Conservation (phyloP, 345 rosid genomes). For the Bruguiera parviflora region DNA sequence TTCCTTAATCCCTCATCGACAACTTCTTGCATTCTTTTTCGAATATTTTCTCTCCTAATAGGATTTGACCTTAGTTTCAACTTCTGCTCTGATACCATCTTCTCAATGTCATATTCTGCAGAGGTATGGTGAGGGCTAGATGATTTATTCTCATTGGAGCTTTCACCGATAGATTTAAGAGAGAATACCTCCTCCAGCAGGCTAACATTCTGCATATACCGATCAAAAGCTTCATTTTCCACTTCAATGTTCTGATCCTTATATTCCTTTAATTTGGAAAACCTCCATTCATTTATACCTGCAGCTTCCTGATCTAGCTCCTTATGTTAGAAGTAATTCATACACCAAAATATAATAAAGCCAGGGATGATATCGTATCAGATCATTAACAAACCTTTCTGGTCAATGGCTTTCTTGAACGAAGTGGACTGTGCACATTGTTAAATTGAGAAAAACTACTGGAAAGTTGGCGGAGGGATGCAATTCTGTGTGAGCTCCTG, state of each 20-base stretch:
- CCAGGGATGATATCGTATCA: constrained; percentile 1
- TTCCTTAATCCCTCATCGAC: constrained; percentile 61
- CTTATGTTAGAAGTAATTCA: constrained; percentile 8
- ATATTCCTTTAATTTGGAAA: constrained; percentile 73
- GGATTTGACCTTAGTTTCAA: constrained; percentile 48
- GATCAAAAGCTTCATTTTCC: constrained; percentile 83
- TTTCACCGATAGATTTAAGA: constrained; percentile 40
- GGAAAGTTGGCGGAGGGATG: constrained; percentile 81
- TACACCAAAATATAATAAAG: neutral
- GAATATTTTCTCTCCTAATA: constrained; percentile 45
- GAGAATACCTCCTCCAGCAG: constrained; percentile 77
- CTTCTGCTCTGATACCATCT: constrained; percentile 37
- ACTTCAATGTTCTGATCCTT: constrained; percentile 63
- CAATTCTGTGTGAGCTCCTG: constrained; percentile 65
- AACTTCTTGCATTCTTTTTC: constrained; percentile 47
- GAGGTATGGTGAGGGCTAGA: constrained; percentile 23
- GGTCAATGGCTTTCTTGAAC: constrained; percentile 75
- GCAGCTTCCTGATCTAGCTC: constrained; percentile 68
- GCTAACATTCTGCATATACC: constrained; percentile 66
- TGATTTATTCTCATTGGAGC: constrained; percentile 25
- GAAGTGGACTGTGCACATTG: constrained; percentile 64
- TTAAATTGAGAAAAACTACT: constrained; percentile 80
- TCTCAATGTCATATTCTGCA: constrained; percentile 27
- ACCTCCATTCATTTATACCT: constrained; percentile 88
- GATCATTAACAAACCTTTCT: constrained; percentile 50